These are phyloP conservation scores for Mortierella sp. DNA, from an alignment of 371 early-diverging fungal species.

Conservation along the genomic window DNA sequence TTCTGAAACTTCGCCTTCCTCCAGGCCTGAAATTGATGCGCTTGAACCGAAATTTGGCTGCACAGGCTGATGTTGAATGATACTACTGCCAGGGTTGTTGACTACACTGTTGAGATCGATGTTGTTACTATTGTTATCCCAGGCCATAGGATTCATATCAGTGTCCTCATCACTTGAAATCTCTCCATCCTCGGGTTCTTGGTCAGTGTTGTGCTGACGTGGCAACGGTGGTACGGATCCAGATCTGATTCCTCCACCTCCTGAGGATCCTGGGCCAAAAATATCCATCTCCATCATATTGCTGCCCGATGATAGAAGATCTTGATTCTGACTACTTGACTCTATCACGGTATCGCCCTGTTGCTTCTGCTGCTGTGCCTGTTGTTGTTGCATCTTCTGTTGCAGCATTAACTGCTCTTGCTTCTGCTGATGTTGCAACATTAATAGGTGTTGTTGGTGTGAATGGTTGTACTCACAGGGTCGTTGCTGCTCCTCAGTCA, in stretches of 20 bases:
- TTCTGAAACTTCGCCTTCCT: conserved; percentile 32
- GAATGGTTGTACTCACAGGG: conserved; percentile 45
- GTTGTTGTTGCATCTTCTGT: conserved; percentile 22
- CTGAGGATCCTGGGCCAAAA: conserved; percentile 25
- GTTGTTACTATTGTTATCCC: conserved; percentile 13
- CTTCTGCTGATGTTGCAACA: conserved; percentile 35
- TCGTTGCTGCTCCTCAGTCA: conserved; percentile 32
- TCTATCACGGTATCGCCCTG: conserved; percentile 3
- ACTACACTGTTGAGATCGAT: neutral
- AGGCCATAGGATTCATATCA: conserved; percentile 29
- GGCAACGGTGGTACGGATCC: conserved; percentile 33
- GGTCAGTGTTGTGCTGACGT: conserved; percentile 32
- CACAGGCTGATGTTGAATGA: neutral
- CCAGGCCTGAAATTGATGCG: conserved; percentile 1
- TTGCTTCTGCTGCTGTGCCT: conserved; percentile 19
- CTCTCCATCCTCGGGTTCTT: conserved; percentile 46
- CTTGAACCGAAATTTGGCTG: neutral
- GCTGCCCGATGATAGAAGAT: neutral
- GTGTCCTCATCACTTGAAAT: conserved; percentile 42
- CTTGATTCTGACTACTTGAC: neutral
- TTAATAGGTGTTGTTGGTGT: conserved; percentile 32
- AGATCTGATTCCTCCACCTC: conserved; percentile 15
- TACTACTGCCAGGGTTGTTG: neutral
- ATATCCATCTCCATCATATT: conserved; percentile 27
- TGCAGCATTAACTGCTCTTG: conserved; percentile 21